Conservation (phyloP, 257 asterid species). For the Paraleonurus japonicus region DNA sequence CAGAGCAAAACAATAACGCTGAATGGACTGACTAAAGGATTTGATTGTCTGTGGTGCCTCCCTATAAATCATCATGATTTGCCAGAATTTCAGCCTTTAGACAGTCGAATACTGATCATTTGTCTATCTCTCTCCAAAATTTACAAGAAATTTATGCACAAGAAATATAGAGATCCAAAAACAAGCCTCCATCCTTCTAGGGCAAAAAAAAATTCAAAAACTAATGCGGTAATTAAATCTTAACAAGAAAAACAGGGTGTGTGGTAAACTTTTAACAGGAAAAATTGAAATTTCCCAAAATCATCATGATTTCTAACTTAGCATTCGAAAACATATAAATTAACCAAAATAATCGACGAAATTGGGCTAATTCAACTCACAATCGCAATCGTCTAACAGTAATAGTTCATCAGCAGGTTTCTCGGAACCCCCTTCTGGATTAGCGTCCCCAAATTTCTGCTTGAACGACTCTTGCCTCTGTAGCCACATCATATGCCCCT, state of each 20-base stretch:
- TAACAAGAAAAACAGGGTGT: neutral
- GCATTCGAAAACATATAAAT: neutral
- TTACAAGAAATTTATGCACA: too few species aligned
- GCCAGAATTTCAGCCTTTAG: neutral
- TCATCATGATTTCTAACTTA: conserved; percentile 10
- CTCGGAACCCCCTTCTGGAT: conserved; percentile 30
- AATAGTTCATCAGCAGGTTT: conserved; percentile 29
- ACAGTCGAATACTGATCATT: too few species aligned
- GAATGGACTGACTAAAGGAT: too few species aligned
- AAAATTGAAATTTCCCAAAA: neutral
- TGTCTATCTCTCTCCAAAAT: too few species aligned
- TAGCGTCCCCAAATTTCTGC: conserved; percentile 59
- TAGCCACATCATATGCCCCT: conserved; percentile 96
- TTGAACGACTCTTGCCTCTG: conserved; percentile 81
- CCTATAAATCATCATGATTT: neutral
- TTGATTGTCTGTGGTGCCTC: too few species aligned
- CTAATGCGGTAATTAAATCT: neutral
- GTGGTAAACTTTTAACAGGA: neutral
- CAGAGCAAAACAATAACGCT: neutral
- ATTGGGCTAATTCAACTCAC: neutral
- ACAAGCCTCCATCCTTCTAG: neutral
- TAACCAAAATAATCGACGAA: neutral
- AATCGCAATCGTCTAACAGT: neutral
- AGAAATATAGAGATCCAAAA: too few species aligned
- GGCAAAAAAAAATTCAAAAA: neutral